phyloP scores from a whole-genome alignment of 2,329 filamentous ascomycete genomes.

The Hortaea werneckii region DNA sequence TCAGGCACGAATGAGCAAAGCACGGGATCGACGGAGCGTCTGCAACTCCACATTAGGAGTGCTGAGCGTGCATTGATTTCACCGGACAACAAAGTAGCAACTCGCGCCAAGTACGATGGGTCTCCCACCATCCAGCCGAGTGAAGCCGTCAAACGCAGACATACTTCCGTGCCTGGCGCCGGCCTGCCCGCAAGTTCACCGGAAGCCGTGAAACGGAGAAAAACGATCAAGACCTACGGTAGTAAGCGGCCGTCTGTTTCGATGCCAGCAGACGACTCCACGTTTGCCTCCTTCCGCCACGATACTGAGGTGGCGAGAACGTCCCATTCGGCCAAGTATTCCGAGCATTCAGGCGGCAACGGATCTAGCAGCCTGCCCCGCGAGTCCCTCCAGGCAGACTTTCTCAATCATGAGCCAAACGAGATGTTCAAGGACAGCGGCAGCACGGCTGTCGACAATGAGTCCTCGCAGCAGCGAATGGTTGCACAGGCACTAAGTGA shows the following conservation, averaged over 20 bases:
- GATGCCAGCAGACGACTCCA: constrained; percentile 2
- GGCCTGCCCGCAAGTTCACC: constrained; percentile 4
- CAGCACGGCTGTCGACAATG: constrained; percentile 34
- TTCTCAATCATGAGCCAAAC: constrained; percentile 29
- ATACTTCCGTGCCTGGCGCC: constrained; percentile 5
- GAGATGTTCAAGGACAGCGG: constrained; percentile 32
- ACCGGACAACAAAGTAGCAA: background rate
- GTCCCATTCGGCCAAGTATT: constrained; percentile 8
- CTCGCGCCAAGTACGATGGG: constrained; percentile 1
- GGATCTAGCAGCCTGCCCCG: constrained; percentile 18
- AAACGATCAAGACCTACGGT: constrained; percentile 13
- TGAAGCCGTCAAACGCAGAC: constrained; percentile 11
- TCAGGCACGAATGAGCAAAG: constrained; percentile 7
- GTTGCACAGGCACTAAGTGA: constrained; percentile 24
- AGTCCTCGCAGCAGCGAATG: constrained; percentile 31
- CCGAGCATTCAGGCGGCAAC: constrained; percentile 11
- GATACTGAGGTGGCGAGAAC: constrained; percentile 1
- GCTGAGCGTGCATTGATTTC: constrained; percentile 15
- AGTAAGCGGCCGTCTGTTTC: constrained; percentile 1
- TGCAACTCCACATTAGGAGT: constrained; percentile 14
- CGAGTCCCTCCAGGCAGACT: constrained; percentile 27
- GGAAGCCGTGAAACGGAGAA: constrained; percentile 12
- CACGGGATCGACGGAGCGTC: constrained; percentile 15
- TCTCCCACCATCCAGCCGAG: constrained; percentile 8
- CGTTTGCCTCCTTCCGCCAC: constrained; percentile 9